Conservation (phyloP, 805 yeast species). For the Starmera quercuum region DNA sequence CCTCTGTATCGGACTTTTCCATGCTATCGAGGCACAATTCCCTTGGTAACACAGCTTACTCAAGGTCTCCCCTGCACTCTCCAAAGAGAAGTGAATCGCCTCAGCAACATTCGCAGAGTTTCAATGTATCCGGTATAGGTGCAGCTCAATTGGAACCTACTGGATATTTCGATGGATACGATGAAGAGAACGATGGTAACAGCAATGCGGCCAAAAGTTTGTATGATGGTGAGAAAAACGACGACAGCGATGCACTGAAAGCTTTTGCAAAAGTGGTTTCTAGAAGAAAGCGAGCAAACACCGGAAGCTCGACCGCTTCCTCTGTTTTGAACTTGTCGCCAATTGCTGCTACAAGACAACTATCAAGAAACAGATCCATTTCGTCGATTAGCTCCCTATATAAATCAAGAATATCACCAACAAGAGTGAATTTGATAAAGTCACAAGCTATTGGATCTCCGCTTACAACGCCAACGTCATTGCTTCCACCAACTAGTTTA, state of each 20-base stretch:
- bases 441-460: constrained; percentile 14
- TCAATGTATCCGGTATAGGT: too few relatives aligned
- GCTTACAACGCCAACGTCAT: constrained; percentile 1
- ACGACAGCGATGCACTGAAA: constrained; percentile 11
- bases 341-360: neutral
- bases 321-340: constrained; percentile 4
- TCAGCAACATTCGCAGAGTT: constrained; percentile 5
- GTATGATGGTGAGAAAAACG: neutral
- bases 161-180: constrained; percentile 1
- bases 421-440: constrained; percentile 9
- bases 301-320: constrained; percentile 13
- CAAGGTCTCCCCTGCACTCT: constrained; percentile 18
- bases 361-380: constrained; percentile 16
- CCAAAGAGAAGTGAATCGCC: constrained; percentile 17
- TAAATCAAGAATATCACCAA: constrained; percentile 13
- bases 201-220: constrained; percentile 1
- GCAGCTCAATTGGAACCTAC: neutral
- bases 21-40: constrained; percentile 9
- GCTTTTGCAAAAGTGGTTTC: constrained; percentile 17
- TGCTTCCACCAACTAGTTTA: neutral
- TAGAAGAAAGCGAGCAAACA: constrained; percentile 18
- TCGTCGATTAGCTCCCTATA: constrained; percentile 15
- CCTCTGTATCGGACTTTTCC: constrained; percentile 16
- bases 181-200: constrained; percentile 9
- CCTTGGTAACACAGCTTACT: constrained; percentile 4